Evolutionary conservation across 345 rosid species (phyloP), one percentile per base, ranked within the genome.

Genomic region (Syzygium aqueum): DNA sequence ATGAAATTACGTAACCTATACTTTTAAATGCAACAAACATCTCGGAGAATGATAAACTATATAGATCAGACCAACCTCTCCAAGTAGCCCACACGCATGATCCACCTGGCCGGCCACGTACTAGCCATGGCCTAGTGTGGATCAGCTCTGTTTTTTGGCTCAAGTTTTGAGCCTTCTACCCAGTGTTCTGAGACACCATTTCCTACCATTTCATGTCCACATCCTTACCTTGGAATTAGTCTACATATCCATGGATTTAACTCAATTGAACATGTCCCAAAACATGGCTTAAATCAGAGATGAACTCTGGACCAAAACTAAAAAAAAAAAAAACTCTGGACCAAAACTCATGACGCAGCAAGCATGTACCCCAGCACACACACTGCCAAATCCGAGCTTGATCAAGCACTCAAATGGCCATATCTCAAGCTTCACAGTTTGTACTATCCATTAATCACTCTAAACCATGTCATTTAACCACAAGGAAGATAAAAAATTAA

Each of bases 301-400:
- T 22, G 11, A 54, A 54, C 27, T 22, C 59, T 54, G 59, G 11
- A 54, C 27, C n/a, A n/a, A n/a, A n/a, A n/a, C n/a, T n/a, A n/a
- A n/a, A n/a, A n/a, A n/a, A n/a, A n/a, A n/a, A n/a, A n/a, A n/a
- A n/a, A n/a, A n/a, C n/a, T n/a, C n/a, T n/a, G n/a, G n/a, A 54
- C 27, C 27, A 54, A 54, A 54, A 7, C 59, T 54, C 11, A 54
- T 22, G 11, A 27, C 8, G 0, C 11, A 54, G 59, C 11, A 22
- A 1, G 11, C 27, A 33, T 43, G 8, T 54, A 22, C 5, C 0
- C 2, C 1, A 54, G 27, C 5, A 54, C 59, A 54, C 25, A 7
- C 0, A 2, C 0, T 22, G 11, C 59, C 59, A 10, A 0, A 22
- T 54, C 2, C 2, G 11, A 54, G 11, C 11, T 22, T 22, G 27